A percentile compares a stretch with the other conserved stretches of the same genome.
phyloP scores from a whole-genome alignment of 352 stramenopile genomes.

The Phytophthora podocarpi region DNA sequence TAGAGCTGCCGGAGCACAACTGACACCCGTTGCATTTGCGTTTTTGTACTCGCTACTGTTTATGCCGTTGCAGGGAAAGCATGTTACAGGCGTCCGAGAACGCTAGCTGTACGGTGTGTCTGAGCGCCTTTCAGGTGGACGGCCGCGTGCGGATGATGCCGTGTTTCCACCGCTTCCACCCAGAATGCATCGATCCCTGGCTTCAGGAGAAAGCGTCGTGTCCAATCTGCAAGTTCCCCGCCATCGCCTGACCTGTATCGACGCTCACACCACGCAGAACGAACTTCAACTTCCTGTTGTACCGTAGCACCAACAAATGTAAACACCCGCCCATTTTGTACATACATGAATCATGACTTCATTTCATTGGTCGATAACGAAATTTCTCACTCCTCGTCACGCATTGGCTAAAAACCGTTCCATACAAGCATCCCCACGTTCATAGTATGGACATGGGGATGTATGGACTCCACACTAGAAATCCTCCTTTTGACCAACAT shows the following conservation, averaged over 20 bases:
- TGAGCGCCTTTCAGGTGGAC: slow-evolving; percentile 52
- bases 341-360: neutral
- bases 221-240: slow-evolving; percentile 82
- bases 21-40: neutral
- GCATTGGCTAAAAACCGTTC: slow-evolving; percentile 5
- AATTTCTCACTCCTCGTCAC: too few species aligned
- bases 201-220: slow-evolving; percentile 72
- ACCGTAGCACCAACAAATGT: slow-evolving; percentile 13
- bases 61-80: slow-evolving; percentile 42
- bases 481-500: neutral
- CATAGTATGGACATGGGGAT: too few species aligned
- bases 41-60: neutral
- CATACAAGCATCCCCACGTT: too few species aligned
- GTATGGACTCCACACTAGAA: too few species aligned
- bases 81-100: slow-evolving; percentile 66
- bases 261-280: neutral
- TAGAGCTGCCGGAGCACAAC: slow-evolving; percentile 1
- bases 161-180: slow-evolving; percentile 86
- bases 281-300: slow-evolving; percentile 10
- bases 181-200: slow-evolving; percentile 77
- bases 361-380: slow-evolving; percentile 15
- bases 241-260: slow-evolving; percentile 64
- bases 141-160: slow-evolving; percentile 62
- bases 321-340: neutral
- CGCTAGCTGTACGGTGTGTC: slow-evolving; percentile 67